Conservation (phyloP, 1,284 basidiomycete species). For the Heliocybe sulcata region DNA sequence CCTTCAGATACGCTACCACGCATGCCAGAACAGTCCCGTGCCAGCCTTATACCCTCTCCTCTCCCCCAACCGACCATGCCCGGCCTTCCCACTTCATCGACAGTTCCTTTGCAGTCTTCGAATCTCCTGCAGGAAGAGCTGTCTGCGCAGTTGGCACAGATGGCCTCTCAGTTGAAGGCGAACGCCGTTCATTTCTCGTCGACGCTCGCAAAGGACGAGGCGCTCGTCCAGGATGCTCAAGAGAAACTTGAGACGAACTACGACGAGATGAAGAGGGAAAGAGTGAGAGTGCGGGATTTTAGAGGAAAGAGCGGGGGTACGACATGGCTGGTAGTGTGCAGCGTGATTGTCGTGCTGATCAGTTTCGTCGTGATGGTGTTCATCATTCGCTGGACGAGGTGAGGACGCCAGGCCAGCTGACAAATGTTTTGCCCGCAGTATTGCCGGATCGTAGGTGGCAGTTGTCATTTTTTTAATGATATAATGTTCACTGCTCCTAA, state of each 20-base stretch:
- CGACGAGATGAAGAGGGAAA: constrained; percentile 61
- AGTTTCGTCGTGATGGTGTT: constrained; percentile 69
- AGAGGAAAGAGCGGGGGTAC: constrained; percentile 60
- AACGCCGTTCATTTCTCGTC: constrained; percentile 69
- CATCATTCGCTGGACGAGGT: constrained; percentile 56
- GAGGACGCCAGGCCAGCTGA: background rate
- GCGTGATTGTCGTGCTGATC: constrained; percentile 50
- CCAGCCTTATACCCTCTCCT: constrained; percentile 15
- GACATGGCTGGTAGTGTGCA: constrained; percentile 62
- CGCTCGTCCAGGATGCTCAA: constrained; percentile 49
- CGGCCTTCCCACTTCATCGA: constrained; percentile 7
- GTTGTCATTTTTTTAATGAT: too few relatives aligned
- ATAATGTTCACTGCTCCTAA: too few relatives aligned
- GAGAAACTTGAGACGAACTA: constrained; percentile 66
- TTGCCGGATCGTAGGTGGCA: too few relatives aligned
- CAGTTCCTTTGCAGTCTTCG: constrained; percentile 38
- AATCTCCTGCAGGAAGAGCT: constrained; percentile 64
- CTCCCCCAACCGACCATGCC: constrained; percentile 6
- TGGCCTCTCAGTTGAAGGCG: constrained; percentile 71
- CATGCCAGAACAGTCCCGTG: background rate
- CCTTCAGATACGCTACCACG: constrained; percentile 15
- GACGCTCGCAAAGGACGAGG: constrained; percentile 57
- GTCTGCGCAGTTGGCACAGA: constrained; percentile 63
- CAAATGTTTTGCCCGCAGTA: too few relatives aligned
- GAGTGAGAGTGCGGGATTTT: constrained; percentile 56